phyloP scores from a whole-genome alignment of 768 basidiomycete genomes.

The Lactifluus hygrophoroides region DNA sequence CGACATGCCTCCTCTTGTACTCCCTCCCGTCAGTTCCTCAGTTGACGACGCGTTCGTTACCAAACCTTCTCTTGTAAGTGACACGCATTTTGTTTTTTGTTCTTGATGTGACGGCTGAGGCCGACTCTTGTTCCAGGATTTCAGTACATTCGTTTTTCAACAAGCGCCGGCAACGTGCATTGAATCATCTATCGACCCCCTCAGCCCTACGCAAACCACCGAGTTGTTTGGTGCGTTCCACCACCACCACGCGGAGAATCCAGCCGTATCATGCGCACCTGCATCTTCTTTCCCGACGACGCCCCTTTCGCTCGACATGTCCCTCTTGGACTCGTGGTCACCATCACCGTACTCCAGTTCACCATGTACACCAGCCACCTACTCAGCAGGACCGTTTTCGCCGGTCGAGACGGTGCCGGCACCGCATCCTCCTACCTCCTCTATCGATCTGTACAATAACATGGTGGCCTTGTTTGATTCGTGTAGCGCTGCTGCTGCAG shows the following conservation, averaged over 20 bases:
- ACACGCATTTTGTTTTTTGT: background rate
- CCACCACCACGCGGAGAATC: background rate
- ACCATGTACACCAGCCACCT: conserved; percentile 11
- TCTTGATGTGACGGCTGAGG: background rate
- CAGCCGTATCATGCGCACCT: background rate
- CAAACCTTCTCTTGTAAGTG: conserved; percentile 21
- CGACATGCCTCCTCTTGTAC: conserved; percentile 20
- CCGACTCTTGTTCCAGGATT: conserved; percentile 4
- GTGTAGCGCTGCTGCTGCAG: background rate
- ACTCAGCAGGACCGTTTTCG: conserved; percentile 10
- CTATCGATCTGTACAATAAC: conserved; percentile 5
- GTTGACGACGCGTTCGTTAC: conserved; percentile 4
- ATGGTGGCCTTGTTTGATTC: conserved; percentile 3
- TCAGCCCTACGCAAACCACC: conserved; percentile 2
- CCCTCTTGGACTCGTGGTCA: conserved; percentile 14
- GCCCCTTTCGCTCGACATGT: conserved; percentile 14
- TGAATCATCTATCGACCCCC: conserved; percentile 18
- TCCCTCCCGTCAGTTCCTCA: conserved; percentile 3
- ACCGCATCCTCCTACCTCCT: background rate
- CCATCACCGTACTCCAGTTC: conserved; percentile 11
- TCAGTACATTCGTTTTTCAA: conserved; percentile 21
- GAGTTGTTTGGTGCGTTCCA: conserved; percentile 3
- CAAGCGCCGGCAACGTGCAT: conserved; percentile 15
- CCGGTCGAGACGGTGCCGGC: conserved; percentile 9
- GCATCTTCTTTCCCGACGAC: background rate